Evolutionary conservation across 768 basidiomycete genomes (phyloP), one percentile per base, ranked within the genome.

Genomic region (Kwoniella mangroviensis): DNA sequence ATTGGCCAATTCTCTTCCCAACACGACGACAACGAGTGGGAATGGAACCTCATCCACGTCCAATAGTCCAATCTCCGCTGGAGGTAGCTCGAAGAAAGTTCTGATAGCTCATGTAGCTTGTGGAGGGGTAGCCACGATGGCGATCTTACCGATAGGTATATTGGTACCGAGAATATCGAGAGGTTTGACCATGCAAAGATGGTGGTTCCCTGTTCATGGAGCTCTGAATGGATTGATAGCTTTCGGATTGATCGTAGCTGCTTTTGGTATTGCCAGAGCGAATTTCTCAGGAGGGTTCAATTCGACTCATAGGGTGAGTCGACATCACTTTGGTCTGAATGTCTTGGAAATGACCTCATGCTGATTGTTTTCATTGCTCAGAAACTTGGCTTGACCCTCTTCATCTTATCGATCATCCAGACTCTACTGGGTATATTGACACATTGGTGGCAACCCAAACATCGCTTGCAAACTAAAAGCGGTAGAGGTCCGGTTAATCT

Each of bases 181-280:
- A 67, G 88, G 87, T 1, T 85, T 86, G 71, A 83, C 82, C 11
- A 79, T 84, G 1, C 78, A 74, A 1, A 51, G 68, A 67, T 73
- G 72, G 3, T 89, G 89, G 89, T 89, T 87, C 79, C 84, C 80
- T 26, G 85, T 83, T 49, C 89, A 89, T 75, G 87, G 85, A 85
- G 81, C 87, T 56, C 65, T 85, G 43, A 88, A 89, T 75, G 86
- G 87, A 63, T 82, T 72, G 13, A 40, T 88, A 26, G 85, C 59
- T 13, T 61, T 75, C 13, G 71, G 55, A 10, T 40, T 75, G 56
- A 65, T 69, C 40, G 65, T 66, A 10, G 68, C 71, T 51, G 71
- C 73, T 55, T 77, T 70, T 63, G 73, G 28, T 11, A 71, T 67
- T 19, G 67, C 71, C 7, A 40, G 21, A 11, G 62, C 59, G 6